Conservation (phyloP, 495 filamentous ascomycete species). For the Parathielavia hyrcaniae region DNA sequence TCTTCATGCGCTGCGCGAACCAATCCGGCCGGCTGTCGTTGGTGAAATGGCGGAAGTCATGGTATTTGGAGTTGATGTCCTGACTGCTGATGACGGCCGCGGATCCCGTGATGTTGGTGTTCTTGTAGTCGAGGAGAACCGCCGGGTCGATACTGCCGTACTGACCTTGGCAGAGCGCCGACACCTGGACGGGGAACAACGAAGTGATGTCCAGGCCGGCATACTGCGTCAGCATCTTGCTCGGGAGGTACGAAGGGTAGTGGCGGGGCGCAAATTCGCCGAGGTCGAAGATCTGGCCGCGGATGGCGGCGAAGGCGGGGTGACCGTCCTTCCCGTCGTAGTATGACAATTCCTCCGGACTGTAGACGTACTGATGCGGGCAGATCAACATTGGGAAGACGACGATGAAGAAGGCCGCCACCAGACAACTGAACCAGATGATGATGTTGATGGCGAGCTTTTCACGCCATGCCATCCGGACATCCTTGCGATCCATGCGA, state of each 20-base stretch:
- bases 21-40: conserved; percentile 81
- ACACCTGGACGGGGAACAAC: conserved; percentile 93
- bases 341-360: conserved; percentile 63
- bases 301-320: conserved; percentile 67
- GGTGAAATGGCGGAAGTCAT: conserved; percentile 84
- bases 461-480: conserved; percentile 92
- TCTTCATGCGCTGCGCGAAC: conserved; percentile 79
- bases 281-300: conserved; percentile 84
- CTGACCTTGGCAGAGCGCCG: conserved; percentile 76
- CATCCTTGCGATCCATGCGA: conserved; percentile 84
- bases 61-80: conserved; percentile 72
- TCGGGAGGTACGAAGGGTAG: conserved; percentile 64
- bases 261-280: conserved; percentile 66
- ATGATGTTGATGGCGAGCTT: conserved; percentile 97
- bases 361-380: conserved; percentile 84
- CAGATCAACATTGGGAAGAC: conserved; percentile 84
- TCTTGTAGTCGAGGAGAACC: conserved; percentile 75
- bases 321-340: conserved; percentile 65
- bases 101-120: conserved; percentile 65
- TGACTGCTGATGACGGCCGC: conserved; percentile 55
- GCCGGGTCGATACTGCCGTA: conserved; percentile 54
- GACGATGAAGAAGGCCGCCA: conserved; percentile 82
- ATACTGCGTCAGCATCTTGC: conserved; percentile 65
- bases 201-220: conserved; percentile 77
- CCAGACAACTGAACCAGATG: conserved; percentile 82